Evolutionary conservation across 2,329 filamentous ascomycete species (phyloP), one percentile per base, ranked within the genome.

Genomic region (Colletotrichum simmondsii): DNA sequence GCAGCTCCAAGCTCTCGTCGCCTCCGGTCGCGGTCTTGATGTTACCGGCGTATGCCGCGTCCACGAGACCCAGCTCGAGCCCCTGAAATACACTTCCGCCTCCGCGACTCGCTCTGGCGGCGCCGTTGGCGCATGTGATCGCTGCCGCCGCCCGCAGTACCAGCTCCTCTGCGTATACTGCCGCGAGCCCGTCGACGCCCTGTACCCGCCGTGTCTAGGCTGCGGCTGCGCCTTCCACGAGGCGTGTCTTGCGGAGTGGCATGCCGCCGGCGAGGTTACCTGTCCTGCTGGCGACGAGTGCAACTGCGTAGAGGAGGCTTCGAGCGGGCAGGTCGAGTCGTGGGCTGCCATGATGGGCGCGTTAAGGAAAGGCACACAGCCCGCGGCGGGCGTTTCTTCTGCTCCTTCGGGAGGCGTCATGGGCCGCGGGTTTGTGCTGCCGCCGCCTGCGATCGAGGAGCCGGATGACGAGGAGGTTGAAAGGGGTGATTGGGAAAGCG

Each of bases 211-310:
- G 0, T 93, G 91, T 74, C 84, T 93, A 3, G 86, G 87, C 12
- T 93, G 91, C 75, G 91, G 91, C 14, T 93, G 91, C 75, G 88
- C 87, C 8, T 87, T 85, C 64, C 91, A 93, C 78, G 87, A 91
- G 58, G 79, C 83, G 10, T 93, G 91, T 74, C 83, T 91, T 19
- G 85, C 85, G 2, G 88, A 90, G 76, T 91, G 90, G 89, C 88
- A 90, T 75, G 86, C 83, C 7, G 85, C 86, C 6, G 88, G 88
- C 26, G 89, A 91, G 79, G 86, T 82, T 1, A 80, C 87, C 59
- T 93, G 91, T 68, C 89, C 91, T 0, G 90, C 89, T 0, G 91
- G 90, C 1, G 91, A 92, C 77, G 91, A 92, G 77, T 93, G 91
- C 77, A 84, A 89, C 71, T 93, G 91, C 76, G 84, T 87, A 0